phyloP scores from a whole-genome alignment of 345 rosid genomes.

The Pelargonium nanum region DNA sequence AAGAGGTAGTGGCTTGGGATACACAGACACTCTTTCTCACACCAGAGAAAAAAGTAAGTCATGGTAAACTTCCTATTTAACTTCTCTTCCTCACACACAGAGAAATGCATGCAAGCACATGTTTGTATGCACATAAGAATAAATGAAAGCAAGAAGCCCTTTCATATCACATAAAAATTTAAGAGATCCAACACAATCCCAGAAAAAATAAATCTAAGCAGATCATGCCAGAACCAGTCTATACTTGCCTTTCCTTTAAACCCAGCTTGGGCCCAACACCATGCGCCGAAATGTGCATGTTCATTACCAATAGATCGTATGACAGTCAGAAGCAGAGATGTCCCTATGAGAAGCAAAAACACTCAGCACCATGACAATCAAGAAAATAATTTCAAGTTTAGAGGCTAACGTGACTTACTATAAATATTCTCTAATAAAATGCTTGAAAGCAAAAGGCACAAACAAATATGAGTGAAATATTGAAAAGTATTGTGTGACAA shows the following conservation, averaged over 20 bases:
- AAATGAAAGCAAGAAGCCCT: background rate
- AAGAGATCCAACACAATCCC: background rate
- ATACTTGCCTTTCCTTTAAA: slow-evolving; percentile 64
- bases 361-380: slow-evolving; percentile 2
- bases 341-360: slow-evolving; percentile 38
- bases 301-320: slow-evolving; percentile 77
- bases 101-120: background rate
- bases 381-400: background rate
- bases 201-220: background rate
- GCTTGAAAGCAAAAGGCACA: background rate
- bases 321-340: slow-evolving; percentile 71
- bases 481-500: background rate
- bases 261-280: slow-evolving; percentile 85
- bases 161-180: background rate
- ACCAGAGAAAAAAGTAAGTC: background rate
- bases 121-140: background rate
- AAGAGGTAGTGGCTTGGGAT: too few relatives aligned
- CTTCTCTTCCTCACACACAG: background rate
- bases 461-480: background rate
- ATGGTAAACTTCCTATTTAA: background rate
- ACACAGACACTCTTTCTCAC: background rate
- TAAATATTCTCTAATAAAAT: background rate
- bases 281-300: slow-evolving; percentile 57
- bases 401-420: background rate
- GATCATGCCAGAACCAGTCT: slow-evolving; percentile 3